Conservation (phyloP, 2,329 filamentous ascomycete genomes). For the Colletotrichum sp. region DNA sequence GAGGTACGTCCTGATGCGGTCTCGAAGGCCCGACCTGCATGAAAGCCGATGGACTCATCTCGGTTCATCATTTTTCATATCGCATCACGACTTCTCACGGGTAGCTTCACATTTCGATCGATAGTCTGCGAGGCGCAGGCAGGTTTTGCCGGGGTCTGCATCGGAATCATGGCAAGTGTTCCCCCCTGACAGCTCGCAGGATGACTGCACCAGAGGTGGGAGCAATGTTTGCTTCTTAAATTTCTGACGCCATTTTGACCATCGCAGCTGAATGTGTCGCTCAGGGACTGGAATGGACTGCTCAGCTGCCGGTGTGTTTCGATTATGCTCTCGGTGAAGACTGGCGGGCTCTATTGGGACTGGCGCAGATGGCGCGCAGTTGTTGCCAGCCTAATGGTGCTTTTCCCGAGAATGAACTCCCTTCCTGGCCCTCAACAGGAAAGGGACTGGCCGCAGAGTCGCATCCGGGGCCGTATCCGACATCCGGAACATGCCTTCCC, state of each 20-base stretch:
- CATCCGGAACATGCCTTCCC: background rate
- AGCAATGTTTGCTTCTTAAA: background rate
- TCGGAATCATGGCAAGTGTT: background rate
- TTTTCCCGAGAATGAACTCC: background rate
- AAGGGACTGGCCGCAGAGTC: background rate
- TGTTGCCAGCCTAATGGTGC: background rate
- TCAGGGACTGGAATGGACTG: background rate
- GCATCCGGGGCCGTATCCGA: background rate
- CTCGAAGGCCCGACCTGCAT: constrained; percentile 4
- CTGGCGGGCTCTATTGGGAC: background rate
- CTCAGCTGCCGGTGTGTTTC: background rate
- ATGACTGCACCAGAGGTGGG: background rate
- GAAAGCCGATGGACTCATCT: background rate
- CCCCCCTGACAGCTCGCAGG: background rate
- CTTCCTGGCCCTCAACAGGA: background rate
- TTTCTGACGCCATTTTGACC: background rate
- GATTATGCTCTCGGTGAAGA: background rate
- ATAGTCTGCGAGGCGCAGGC: background rate
- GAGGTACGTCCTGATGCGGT: background rate
- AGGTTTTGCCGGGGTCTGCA: background rate
- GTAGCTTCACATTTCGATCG: background rate
- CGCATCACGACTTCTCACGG: background rate
- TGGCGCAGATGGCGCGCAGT: background rate
- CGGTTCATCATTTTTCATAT: constrained; percentile 10
- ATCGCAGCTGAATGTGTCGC: background rate